Evolutionary conservation across 2,329 filamentous ascomycete species (phyloP), one percentile per base, ranked within the genome.

Genomic region (Ophiostoma sp.): DNA sequence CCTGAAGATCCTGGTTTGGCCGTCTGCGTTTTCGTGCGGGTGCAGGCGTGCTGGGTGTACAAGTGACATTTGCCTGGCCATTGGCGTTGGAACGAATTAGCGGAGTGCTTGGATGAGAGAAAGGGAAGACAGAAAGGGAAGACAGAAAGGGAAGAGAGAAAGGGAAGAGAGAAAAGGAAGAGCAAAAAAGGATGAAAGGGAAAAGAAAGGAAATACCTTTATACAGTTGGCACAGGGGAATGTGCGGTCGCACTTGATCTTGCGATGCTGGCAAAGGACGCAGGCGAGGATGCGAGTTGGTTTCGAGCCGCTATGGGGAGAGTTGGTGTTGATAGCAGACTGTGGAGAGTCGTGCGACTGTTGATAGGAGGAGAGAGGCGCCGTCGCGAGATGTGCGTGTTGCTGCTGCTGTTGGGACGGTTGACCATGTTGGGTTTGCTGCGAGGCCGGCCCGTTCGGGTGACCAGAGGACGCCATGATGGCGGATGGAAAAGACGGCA

Each of bases 231-330:
- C 82, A 73, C 85, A 87, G 4, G 85, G 85, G 55, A 82, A 85
- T 58, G 81, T 82, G 70, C 85, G 81, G 73, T 87, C 84, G 76
- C 85, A 87, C 75, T 85, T 86, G 76, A 87, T 87, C 77, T 87
- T 87, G 73, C 85, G 82, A 73, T 84, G 83, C 74, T 87, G 85
- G 74, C 85, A 87, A 49, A 86, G 78, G 27, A 85, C 82, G 72
- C 84, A 85, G 27, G 83, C 83, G 69, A 85, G 76, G 64, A 85
- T 79, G 72, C 83, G 78, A 14, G 78, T 76, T 12, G 79, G 76
- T 74, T 81, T 83, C 14, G 49, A 44, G 62, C 12, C 27, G 60
- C 49, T 38, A 27, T 64, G 52, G 9, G 65, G 44, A 7, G 68
- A 27, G 18, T 47, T 49, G 38, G 47, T 55, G 18, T 63, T 65